phyloP scores from a whole-genome alignment of 2,329 filamentous ascomycete genomes.

The Trichoderma oligosporum region DNA sequence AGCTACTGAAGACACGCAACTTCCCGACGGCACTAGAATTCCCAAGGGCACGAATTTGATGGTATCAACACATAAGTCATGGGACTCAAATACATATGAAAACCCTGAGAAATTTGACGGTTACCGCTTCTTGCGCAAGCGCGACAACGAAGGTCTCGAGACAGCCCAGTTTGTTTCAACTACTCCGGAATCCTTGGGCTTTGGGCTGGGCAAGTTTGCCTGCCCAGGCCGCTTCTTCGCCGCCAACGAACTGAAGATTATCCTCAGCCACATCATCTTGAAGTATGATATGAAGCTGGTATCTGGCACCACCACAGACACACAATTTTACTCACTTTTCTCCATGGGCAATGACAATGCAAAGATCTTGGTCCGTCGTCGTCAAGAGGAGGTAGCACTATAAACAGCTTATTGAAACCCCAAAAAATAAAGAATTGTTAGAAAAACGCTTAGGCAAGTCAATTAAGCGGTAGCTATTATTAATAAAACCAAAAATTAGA shows the following conservation, averaged over 20 bases:
- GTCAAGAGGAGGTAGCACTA: too few species aligned
- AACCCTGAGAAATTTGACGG: conserved; percentile 24
- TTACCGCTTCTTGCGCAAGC: conserved; percentile 23
- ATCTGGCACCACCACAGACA: too few species aligned
- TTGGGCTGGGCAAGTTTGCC: conserved; percentile 37
- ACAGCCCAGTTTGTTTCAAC: conserved; percentile 32
- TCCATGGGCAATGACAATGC: too few species aligned
- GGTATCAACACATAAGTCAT: conserved; percentile 21
- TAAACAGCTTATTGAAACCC: too few species aligned
- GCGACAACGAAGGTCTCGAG: conserved; percentile 7
- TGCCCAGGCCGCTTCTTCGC: conserved; percentile 41
- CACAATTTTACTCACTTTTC: too few species aligned
- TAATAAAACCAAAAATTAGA: too few species aligned
- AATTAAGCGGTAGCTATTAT: too few species aligned
- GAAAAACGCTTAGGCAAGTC: too few species aligned
- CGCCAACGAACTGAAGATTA: conserved; percentile 36
- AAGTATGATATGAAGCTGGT: conserved; percentile 31
- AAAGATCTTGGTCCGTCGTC: too few species aligned
- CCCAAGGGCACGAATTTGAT: conserved; percentile 14
- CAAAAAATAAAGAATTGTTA: too few species aligned
- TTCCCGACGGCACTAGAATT: conserved; percentile 19
- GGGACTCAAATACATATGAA: conserved; percentile 23
- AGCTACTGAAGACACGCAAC: too few species aligned
- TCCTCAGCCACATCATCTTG: conserved; percentile 31
- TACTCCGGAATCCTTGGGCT: conserved; percentile 29